A percentile compares a stretch with the other conserved stretches of the same genome.
These are phyloP conservation scores for Huiozyma sinensis DNA, from an alignment of 805 yeast genomes.

Conservation along the genomic window DNA sequence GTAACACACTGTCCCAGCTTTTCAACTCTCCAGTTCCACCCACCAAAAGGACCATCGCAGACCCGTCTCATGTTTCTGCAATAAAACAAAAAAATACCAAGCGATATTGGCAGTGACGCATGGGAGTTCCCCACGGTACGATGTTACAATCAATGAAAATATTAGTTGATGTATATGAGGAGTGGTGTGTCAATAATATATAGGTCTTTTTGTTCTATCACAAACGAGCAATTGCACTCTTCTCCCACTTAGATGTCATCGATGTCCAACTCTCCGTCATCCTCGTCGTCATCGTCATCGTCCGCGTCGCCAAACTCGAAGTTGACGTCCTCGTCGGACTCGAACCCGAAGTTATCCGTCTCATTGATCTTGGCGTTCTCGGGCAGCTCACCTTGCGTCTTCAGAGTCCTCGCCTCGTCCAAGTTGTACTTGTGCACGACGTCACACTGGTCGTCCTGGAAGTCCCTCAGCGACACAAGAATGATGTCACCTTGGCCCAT, in stretches of 20 bases:
- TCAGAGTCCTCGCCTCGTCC: slow-evolving; percentile 95
- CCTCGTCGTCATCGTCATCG: slow-evolving; percentile 63
- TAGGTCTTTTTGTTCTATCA: not conserved
- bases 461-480: slow-evolving; percentile 90
- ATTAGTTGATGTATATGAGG: not conserved
- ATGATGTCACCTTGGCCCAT: slow-evolving; percentile 98
- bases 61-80: too few relatives aligned
- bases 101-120: too few relatives aligned
- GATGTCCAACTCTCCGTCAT: slow-evolving; percentile 61
- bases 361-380: slow-evolving; percentile 95
- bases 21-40: too few relatives aligned
- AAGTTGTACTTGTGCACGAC: slow-evolving; percentile 93
- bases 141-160: too few relatives aligned
- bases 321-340: slow-evolving; percentile 94
- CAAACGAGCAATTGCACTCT: too few relatives aligned
- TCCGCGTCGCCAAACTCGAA: slow-evolving; percentile 95
- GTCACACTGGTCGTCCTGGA: slow-evolving; percentile 97
- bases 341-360: slow-evolving; percentile 93
- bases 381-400: slow-evolving; percentile 93
- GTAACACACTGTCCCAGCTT: too few relatives aligned
- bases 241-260: slow-evolving; percentile 65
- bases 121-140: too few relatives aligned
- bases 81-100: too few relatives aligned
- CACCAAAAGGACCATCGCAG: too few relatives aligned
- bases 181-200: not conserved